Percentiles rank a stretch among this genome's conserved stretches.
Evolutionary conservation across 306 rosid genomes (phyloP).

Genomic region (Prunus mongolica): DNA sequence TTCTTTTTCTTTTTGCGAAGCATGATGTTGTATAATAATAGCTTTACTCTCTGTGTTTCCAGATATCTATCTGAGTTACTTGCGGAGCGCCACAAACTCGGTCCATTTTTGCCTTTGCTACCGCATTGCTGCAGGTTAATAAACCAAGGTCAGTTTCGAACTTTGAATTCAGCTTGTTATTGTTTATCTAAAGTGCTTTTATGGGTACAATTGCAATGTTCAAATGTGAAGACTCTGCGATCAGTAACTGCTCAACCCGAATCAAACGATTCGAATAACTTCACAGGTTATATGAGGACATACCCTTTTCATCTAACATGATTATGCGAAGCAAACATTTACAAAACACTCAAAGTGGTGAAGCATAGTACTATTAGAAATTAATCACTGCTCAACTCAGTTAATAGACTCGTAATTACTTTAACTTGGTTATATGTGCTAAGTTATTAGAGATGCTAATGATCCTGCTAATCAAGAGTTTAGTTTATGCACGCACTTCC

Average conservation of each 20-base stretch:
- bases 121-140: conserved; percentile 64
- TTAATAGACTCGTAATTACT: not conserved
- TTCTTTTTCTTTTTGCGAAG: not conserved
- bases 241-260: not conserved
- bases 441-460: not conserved
- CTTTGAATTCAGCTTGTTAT: not conserved
- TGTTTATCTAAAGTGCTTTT: conserved; percentile 15
- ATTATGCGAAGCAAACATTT: not conserved
- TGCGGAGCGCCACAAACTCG: conserved; percentile 74
- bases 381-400: not conserved
- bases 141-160: conserved; percentile 75
- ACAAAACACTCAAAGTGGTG: not conserved
- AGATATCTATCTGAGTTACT: conserved; percentile 77
- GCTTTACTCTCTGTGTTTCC: conserved; percentile 1
- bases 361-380: not conserved
- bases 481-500: not conserved
- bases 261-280: not conserved
- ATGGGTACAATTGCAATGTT: conserved; percentile 10
- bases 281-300: not conserved
- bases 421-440: not conserved
- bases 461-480: not conserved
- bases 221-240: conserved; percentile 1
- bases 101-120: conserved; percentile 75
- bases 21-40: not conserved
- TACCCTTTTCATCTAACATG: not conserved